Base-by-base conservation (phyloP, 2,329 filamentous ascomycete species). In the Zymoseptoria ardabiliae region DNA sequence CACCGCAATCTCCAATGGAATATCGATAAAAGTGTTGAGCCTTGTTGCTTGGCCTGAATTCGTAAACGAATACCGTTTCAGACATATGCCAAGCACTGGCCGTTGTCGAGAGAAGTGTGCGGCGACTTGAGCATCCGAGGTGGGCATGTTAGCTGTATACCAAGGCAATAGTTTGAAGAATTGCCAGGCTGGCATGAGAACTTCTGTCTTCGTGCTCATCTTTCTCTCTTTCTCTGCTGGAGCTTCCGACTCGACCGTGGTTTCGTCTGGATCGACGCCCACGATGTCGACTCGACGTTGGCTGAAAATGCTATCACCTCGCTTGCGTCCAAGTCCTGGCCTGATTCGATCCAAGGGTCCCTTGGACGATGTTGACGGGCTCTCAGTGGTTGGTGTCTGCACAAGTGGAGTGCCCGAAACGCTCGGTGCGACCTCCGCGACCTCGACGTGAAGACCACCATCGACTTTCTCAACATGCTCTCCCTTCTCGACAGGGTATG, bases 181-280 rank as follows among this genome's bases (percentile, higher is more conserved):
- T 69, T 97, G 93, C 91, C 92, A 97, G 1, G 94, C 94, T 45
- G 93, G 93, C 78, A 97, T 96, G 60, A 93, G 87, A 13, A 97
- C 89, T 68, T 96, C 92, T 70, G 93, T 96, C 64, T 82, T 66
- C 10, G 69, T 69, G 62, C 68, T 69, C 60, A 71, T 59, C 58
- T 70, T 68, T 41, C 70, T 54, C 48, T 63, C 58, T 54, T 65
- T 62, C 50, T 54, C 51, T 54, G 70, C 63, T 50, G 52, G 45
- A 11, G 57, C 48, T 9, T 58, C 54, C 9, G 74, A 72, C 56
- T 76, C 75, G 48, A 72, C 66, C 77, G 74, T 64, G 22, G 17
- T 49, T 69, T 68, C 69, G 75, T 78, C 55, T 41, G 71, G 63
- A 55, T 75, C 74, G 13, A 69, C 59, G 35, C 70, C 69, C 9